These are phyloP conservation scores for Excoecaria agallocha DNA, from an alignment of 345 rosid genomes.

Conservation along the genomic window DNA sequence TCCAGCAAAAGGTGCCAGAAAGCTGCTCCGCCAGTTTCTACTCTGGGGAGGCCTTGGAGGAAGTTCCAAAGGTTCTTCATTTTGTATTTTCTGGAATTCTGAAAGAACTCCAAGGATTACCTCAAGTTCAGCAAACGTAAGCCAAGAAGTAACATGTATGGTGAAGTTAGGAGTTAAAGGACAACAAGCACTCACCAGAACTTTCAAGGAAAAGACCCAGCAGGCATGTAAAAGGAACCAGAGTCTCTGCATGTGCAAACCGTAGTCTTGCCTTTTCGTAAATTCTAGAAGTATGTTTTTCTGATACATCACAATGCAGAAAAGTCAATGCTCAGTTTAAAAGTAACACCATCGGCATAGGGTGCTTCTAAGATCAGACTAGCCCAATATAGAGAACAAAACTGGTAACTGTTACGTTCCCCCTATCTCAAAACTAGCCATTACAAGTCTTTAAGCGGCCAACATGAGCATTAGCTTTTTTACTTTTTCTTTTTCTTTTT, in stretches of 20 bases:
- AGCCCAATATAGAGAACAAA: neutral
- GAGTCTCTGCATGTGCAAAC: conserved; percentile 97
- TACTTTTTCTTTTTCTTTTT: no score
- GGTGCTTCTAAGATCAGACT: neutral
- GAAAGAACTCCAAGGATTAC: conserved; percentile 23
- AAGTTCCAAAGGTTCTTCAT: conserved; percentile 65
- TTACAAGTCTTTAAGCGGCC: neutral
- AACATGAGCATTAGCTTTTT: neutral
- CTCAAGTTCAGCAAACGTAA: neutral
- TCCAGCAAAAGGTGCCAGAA: conserved; percentile 80
- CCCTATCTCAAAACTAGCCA: neutral
- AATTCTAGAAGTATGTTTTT: conserved; percentile 70
- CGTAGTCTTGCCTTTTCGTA: conserved; percentile 88
- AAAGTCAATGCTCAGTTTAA: neutral
- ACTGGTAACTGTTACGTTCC: neutral
- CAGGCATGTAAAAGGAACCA: conserved; percentile 90
- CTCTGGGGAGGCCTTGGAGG: conserved; percentile 84
- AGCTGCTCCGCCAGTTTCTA: conserved; percentile 78
- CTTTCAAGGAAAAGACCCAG: conserved; percentile 92
- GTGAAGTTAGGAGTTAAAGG: neutral
- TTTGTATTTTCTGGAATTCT: conserved; percentile 71
- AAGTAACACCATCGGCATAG: conserved; percentile 12
- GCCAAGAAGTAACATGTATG: neutral
- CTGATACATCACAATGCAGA: conserved; percentile 34
- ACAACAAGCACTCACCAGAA: conserved; percentile 53